phyloP scores from a whole-genome alignment of 805 yeast species.

The Kockiozyma suomiensis region DNA sequence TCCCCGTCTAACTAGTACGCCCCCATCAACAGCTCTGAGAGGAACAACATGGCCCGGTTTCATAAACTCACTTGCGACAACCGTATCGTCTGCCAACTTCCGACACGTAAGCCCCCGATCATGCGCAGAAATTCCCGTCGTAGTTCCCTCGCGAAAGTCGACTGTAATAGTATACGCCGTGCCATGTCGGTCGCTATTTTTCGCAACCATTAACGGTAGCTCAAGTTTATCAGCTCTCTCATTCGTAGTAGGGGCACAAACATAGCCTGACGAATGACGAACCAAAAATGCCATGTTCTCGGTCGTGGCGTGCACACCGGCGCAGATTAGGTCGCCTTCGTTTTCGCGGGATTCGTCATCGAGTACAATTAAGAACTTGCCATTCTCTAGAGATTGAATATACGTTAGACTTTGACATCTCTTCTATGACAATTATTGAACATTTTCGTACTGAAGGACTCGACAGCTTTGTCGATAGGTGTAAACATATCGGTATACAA shows the following conservation, averaged over 20 bases:
- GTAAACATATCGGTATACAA: conserved; percentile 45
- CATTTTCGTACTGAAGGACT: conserved; percentile 57
- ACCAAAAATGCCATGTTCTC: conserved; percentile 94
- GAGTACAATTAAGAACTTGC: conserved; percentile 90
- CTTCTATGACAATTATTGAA: background rate
- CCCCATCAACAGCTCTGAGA: conserved; percentile 84
- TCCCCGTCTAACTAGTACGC: conserved; percentile 80
- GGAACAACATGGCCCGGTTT: conserved; percentile 97
- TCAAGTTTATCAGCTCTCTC: conserved; percentile 78
- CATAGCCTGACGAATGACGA: conserved; percentile 72
- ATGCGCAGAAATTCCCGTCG: conserved; percentile 95
- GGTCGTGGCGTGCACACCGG: conserved; percentile 80
- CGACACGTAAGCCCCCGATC: conserved; percentile 86
- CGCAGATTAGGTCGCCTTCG: conserved; percentile 94
- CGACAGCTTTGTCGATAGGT: conserved; percentile 68
- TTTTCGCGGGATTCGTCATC: conserved; percentile 96
- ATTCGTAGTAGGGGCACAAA: conserved; percentile 84
- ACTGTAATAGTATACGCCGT: conserved; percentile 96
- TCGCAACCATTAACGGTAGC: conserved; percentile 73
- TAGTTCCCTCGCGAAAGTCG: conserved; percentile 83
- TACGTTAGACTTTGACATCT: background rate
- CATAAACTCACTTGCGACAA: conserved; percentile 67
- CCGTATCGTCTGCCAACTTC: conserved; percentile 62
- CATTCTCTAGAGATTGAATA: conserved; percentile 48
- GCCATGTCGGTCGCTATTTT: conserved; percentile 80